A percentile compares a stretch with the other conserved stretches of the same genome.
These are phyloP conservation scores for Pulicaria dysenterica DNA, from an alignment of 129 eudicot genomes.

Conservation along the genomic window DNA sequence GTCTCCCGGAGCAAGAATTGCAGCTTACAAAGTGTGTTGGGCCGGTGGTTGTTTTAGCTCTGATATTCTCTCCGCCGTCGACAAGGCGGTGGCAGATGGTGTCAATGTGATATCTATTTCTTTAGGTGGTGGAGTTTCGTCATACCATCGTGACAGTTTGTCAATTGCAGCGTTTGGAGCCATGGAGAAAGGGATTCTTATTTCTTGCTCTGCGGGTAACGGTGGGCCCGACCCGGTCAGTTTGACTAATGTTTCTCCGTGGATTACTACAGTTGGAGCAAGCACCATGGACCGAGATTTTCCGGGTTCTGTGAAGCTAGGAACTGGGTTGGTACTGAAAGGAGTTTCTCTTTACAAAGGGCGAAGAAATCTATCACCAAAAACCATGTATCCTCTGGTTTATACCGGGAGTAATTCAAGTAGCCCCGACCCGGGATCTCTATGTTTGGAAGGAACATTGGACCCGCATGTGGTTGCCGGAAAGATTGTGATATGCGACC, in stretches of 20 bases:
- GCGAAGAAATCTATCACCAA: slow-evolving; percentile 40
- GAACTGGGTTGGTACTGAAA: slow-evolving; percentile 45
- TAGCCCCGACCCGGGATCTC: slow-evolving; percentile 68
- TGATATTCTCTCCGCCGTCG: slow-evolving; percentile 82
- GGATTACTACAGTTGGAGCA: slow-evolving; percentile 91
- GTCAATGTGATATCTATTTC: slow-evolving; percentile 83
- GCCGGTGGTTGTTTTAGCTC: slow-evolving; percentile 92
- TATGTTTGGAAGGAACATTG: slow-evolving; percentile 84
- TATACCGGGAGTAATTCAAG: slow-evolving; percentile 72
- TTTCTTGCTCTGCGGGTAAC: slow-evolving; percentile 92
- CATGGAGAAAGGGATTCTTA: slow-evolving; percentile 85
- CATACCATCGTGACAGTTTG: slow-evolving; percentile 74
- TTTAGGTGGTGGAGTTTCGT: slow-evolving; percentile 85
- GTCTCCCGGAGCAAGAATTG: slow-evolving; percentile 80
- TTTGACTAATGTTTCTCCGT: slow-evolving; percentile 84
- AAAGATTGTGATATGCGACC: slow-evolving; percentile 80
- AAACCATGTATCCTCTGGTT: slow-evolving; percentile 57
- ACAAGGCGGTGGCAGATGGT: slow-evolving; percentile 80
- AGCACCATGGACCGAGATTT: slow-evolving; percentile 95
- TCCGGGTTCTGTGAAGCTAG: slow-evolving; percentile 66
- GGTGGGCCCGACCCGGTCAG: slow-evolving; percentile 90
- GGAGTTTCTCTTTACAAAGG: slow-evolving; percentile 88
- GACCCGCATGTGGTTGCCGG: slow-evolving; percentile 65
- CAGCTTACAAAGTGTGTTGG: slow-evolving; percentile 95
- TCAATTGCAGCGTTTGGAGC: slow-evolving; percentile 89